Evolutionary conservation across 2,329 filamentous ascomycete species (phyloP).

Genomic region (Epichloe elymi): DNA sequence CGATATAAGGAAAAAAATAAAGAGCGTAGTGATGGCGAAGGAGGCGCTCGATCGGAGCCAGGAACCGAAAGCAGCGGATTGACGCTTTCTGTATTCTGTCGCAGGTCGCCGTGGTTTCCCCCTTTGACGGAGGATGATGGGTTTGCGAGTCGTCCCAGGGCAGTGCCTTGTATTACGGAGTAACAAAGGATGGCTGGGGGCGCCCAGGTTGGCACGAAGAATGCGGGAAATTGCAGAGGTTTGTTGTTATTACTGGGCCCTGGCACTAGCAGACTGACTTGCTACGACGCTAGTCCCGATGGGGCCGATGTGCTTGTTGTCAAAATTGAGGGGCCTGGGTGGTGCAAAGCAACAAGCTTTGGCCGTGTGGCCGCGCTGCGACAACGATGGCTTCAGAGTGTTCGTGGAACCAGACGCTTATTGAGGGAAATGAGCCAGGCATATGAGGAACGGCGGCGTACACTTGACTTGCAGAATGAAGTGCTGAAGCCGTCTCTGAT

Average conservation of each 20-base stretch:
- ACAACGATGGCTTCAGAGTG: not conserved
- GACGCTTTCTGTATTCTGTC: conserved; percentile 1
- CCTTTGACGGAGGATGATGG: conserved; percentile 4
- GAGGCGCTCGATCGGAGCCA: conserved; percentile 1
- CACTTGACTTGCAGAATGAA: too few species aligned
- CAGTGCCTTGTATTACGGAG: not conserved
- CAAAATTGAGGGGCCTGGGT: not conserved
- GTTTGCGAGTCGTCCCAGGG: not conserved
- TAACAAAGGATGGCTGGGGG: conserved; percentile 7
- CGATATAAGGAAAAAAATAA: conserved; percentile 5
- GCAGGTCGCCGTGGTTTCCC: conserved; percentile 4
- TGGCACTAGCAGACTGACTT: conserved; percentile 2
- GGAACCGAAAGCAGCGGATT: conserved; percentile 3
- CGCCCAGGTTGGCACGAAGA: conserved; percentile 10
- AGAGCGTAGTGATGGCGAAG: conserved; percentile 8
- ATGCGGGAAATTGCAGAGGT: conserved; percentile 25
- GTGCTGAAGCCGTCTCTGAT: too few species aligned
- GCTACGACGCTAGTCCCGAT: conserved; percentile 11
- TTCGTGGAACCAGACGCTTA: not conserved
- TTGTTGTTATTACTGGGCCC: conserved; percentile 18
- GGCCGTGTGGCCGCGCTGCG: not conserved
- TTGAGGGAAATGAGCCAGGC: not conserved
- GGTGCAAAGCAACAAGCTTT: not conserved
- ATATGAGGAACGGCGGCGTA: too few species aligned
- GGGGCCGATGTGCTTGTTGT: not conserved